A percentile compares a stretch with the other conserved stretches of the same genome.
Evolutionary conservation across 768 basidiomycete species (phyloP).

Genomic region (Mycena olivaceomarginata): DNA sequence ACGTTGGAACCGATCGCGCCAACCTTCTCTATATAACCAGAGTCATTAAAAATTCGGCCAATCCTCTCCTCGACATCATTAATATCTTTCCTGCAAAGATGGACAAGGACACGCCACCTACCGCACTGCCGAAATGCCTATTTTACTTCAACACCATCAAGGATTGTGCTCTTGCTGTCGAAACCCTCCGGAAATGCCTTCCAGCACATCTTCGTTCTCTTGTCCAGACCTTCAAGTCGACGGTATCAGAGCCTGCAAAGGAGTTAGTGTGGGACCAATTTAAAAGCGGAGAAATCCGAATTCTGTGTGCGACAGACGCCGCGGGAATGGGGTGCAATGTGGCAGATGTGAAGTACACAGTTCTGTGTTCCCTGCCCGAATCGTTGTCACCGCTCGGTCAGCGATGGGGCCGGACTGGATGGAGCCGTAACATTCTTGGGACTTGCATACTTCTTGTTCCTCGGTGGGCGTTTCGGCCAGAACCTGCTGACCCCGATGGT

Average conservation of each 20-base stretch:
- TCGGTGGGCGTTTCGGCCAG: conserved; percentile 1
- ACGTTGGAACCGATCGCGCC: conserved; percentile 27
- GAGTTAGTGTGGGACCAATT: conserved; percentile 44
- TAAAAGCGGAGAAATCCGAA: conserved; percentile 31
- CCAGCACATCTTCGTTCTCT: conserved; percentile 34
- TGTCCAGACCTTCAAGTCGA: conserved; percentile 48
- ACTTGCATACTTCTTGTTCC: conserved; percentile 11
- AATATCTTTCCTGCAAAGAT: conserved; percentile 42
- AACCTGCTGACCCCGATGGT: background rate
- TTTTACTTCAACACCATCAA: conserved; percentile 47
- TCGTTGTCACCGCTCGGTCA: conserved; percentile 11
- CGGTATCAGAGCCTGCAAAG: conserved; percentile 46
- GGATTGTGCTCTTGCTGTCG: conserved; percentile 38
- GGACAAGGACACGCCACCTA: conserved; percentile 24
- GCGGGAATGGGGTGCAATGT: conserved; percentile 46
- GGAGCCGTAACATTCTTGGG: conserved; percentile 6
- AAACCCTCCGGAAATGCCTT: conserved; percentile 42
- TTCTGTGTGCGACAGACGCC: conserved; percentile 43
- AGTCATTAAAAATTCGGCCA: conserved; percentile 21
- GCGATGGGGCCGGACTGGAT: conserved; percentile 19
- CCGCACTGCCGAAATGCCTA: conserved; percentile 43
- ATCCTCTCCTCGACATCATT: conserved; percentile 44
- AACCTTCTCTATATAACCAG: conserved; percentile 42
- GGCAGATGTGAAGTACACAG: conserved; percentile 39
- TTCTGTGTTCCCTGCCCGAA: conserved; percentile 3